These are phyloP conservation scores for Phoma sp. DNA, from an alignment of 2,329 filamentous ascomycete genomes.

Conservation along the genomic window DNA sequence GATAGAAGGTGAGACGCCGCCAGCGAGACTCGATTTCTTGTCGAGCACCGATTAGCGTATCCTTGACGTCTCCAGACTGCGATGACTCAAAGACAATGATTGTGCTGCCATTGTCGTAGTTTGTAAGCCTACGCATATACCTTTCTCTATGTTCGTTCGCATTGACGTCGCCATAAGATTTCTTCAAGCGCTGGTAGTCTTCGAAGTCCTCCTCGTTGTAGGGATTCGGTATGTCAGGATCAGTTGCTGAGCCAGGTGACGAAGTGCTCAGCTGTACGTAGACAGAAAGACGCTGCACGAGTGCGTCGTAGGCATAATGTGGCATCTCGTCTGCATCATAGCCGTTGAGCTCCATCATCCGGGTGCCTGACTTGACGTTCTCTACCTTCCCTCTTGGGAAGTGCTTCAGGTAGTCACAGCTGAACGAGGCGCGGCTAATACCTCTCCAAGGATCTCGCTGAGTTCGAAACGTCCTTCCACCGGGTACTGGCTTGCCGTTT, in stretches of 20 bases:
- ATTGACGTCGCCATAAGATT: constrained; percentile 36
- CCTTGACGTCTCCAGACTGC: constrained; percentile 53
- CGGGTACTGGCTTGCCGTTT: constrained; percentile 59
- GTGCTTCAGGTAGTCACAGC: constrained; percentile 58
- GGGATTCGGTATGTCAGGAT: constrained; percentile 54
- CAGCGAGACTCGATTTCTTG: constrained; percentile 60
- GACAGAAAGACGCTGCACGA: constrained; percentile 57
- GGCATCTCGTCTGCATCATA: constrained; percentile 54
- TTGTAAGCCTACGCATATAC: constrained; percentile 51
- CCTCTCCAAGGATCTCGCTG: constrained; percentile 60
- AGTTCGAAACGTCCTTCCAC: constrained; percentile 57
- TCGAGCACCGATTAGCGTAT: constrained; percentile 58
- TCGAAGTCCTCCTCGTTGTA: constrained; percentile 49
- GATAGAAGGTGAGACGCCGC: constrained; percentile 59
- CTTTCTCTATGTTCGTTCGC: constrained; percentile 38
- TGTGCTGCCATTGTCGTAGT: constrained; percentile 56
- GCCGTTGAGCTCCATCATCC: constrained; percentile 59
- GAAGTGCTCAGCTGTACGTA: constrained; percentile 58
- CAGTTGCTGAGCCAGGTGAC: constrained; percentile 45
- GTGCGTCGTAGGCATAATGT: constrained; percentile 56
- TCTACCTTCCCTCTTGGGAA: constrained; percentile 44
- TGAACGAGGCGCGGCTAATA: constrained; percentile 57
- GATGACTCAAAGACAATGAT: constrained; percentile 62
- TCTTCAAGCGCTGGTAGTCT: constrained; percentile 42
- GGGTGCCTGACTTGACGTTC: constrained; percentile 26